Conservation (phyloP, 108 stramenopile species). For the Mediolabrus comicus region DNA sequence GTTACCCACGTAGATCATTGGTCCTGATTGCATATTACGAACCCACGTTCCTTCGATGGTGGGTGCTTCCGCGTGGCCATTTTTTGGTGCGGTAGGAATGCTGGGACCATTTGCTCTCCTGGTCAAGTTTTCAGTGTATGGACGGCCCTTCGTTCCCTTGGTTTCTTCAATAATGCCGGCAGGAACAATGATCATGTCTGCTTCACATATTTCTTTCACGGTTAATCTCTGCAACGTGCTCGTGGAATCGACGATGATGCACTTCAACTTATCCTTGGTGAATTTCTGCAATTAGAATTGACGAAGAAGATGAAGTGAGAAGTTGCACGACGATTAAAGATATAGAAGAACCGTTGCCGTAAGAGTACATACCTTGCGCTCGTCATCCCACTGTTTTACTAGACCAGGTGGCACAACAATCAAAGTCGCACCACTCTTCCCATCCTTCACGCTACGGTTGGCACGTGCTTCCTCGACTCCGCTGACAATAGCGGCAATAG, state of each 20-base stretch:
- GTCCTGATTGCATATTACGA: slow-evolving; percentile 55
- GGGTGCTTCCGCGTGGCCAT: slow-evolving; percentile 51
- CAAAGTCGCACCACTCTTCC: slow-evolving; percentile 55
- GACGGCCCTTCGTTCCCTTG: slow-evolving; percentile 23
- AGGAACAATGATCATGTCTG: slow-evolving; percentile 48
- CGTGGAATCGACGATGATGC: slow-evolving; percentile 32
- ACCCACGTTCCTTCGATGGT: slow-evolving; percentile 61
- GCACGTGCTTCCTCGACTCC: slow-evolving; percentile 42
- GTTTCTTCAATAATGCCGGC: slow-evolving; percentile 48
- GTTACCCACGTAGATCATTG: slow-evolving; percentile 56
- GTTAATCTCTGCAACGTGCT: slow-evolving; percentile 25
- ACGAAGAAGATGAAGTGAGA: neutral
- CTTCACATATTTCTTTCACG: slow-evolving; percentile 41
- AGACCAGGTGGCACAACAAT: slow-evolving; percentile 72
- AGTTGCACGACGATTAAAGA: neutral
- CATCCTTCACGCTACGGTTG: slow-evolving; percentile 13
- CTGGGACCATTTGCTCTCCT: slow-evolving; percentile 33
- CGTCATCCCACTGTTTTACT: slow-evolving; percentile 65
- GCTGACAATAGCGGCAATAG: slow-evolving; percentile 63
- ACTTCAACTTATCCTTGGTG: slow-evolving; percentile 22
- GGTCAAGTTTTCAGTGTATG: slow-evolving; percentile 50
- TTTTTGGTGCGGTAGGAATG: slow-evolving; percentile 50
- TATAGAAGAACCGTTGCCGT: neutral
- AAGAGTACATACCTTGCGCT: slow-evolving; percentile 22
- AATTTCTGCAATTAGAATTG: slow-evolving; percentile 32